These are phyloP conservation scores for Sporothrix schenckii DNA, from an alignment of 2,329 filamentous ascomycete genomes.

Conservation along the genomic window DNA sequence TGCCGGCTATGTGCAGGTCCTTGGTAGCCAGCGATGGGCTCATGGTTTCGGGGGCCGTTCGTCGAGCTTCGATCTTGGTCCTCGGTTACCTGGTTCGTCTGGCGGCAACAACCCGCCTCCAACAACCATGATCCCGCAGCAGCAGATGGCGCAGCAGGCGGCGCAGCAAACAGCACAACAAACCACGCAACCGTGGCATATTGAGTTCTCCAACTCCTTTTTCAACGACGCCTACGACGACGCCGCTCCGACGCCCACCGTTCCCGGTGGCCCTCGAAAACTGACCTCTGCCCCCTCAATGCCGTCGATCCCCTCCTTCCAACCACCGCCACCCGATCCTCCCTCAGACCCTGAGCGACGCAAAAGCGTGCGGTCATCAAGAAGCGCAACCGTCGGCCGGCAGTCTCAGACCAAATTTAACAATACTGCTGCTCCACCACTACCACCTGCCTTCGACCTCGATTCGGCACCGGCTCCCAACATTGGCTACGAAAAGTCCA, in stretches of 20 bases:
- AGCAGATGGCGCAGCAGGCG: conserved; percentile 31
- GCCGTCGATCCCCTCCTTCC: conserved; percentile 42
- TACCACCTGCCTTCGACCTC: conserved; percentile 43
- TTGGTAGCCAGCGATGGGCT: conserved; percentile 62
- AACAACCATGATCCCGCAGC: conserved; percentile 18
- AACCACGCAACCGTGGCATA: conserved; percentile 47
- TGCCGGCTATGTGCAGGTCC: conserved; percentile 60
- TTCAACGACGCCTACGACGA: conserved; percentile 65
- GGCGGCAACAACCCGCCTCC: conserved; percentile 23
- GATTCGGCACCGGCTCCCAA: conserved; percentile 62
- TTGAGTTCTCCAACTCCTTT: conserved; percentile 55
- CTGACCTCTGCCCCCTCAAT: conserved; percentile 45
- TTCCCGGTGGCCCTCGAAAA: conserved; percentile 75
- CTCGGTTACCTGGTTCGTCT: conserved; percentile 40
- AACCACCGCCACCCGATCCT: conserved; percentile 48
- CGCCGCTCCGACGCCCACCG: conserved; percentile 81
- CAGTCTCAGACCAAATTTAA: conserved; percentile 41
- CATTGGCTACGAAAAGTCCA: conserved; percentile 62
- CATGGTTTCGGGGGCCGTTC: conserved; percentile 60
- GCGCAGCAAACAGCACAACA: conserved; percentile 36
- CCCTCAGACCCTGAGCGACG: conserved; percentile 51
- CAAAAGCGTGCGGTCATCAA: conserved; percentile 62
- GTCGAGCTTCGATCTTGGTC: conserved; percentile 74
- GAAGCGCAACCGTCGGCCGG: conserved; percentile 49
- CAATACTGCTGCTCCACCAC: conserved; percentile 36